Conservation (phyloP, 139 green algal genomes). For the Pedinophyceae sp. region DNA sequence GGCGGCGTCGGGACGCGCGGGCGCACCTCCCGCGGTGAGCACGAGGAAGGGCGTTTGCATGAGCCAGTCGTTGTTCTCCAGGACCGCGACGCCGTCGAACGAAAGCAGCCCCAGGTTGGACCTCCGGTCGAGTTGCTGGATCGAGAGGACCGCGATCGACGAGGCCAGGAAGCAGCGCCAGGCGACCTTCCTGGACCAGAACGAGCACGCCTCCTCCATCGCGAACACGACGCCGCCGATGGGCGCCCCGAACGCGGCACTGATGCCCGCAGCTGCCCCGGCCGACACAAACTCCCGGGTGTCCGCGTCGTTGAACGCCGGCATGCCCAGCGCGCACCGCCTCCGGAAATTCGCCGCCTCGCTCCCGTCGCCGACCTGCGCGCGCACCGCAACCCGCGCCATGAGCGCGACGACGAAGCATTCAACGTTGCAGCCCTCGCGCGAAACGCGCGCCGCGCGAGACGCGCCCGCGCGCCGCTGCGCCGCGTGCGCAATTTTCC, state of each 20-base stretch:
- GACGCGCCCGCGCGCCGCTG: too few relatives aligned
- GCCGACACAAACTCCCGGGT: conserved; percentile 72
- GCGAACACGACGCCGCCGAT: conserved; percentile 83
- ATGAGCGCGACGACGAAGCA: too few relatives aligned
- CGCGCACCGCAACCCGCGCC: too few relatives aligned
- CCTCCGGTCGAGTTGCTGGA: conserved; percentile 27
- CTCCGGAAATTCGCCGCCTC: not conserved
- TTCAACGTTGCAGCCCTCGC: too few relatives aligned
- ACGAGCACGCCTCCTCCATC: conserved; percentile 69
- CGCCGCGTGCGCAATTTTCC: too few relatives aligned
- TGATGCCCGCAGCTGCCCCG: conserved; percentile 57
- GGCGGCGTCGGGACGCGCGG: too few relatives aligned
- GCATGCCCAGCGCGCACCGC: not conserved
- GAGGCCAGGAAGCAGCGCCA: conserved; percentile 73
- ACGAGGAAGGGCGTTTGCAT: conserved; percentile 58
- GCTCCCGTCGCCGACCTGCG: too few relatives aligned
- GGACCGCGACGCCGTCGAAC: conserved; percentile 3
- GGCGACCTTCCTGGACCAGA: conserved; percentile 55
- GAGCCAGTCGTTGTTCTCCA: conserved; percentile 55
- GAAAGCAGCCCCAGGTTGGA: conserved; percentile 5
- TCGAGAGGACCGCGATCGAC: conserved; percentile 41
- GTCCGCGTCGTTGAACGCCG: conserved; percentile 26
- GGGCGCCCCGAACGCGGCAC: conserved; percentile 26
- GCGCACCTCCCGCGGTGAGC: conserved; percentile 34
- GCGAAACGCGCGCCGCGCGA: too few relatives aligned